Evolutionary conservation across 2,329 filamentous ascomycete species (phyloP).

Genomic region (Phyllosticta citribraziliensis): DNA sequence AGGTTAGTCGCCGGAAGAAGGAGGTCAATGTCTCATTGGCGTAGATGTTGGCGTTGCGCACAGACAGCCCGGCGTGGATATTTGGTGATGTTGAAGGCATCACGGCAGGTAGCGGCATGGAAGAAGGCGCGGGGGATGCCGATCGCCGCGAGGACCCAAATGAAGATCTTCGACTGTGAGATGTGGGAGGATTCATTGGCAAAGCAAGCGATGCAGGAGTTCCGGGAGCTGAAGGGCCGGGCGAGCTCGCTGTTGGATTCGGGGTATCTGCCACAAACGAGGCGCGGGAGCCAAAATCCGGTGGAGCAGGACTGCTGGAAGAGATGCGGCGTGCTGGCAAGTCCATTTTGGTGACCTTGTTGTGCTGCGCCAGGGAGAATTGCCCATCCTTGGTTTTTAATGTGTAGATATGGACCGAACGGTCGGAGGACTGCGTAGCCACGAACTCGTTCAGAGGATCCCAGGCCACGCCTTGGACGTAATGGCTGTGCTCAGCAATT

Average conservation of each 20-base stretch:
- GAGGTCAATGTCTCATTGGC: conserved; percentile 95
- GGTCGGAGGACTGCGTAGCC: conserved; percentile 94
- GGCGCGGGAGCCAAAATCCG: conserved; percentile 60
- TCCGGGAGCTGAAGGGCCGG: conserved; percentile 80
- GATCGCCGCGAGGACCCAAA: conserved; percentile 78
- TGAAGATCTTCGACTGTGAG: conserved; percentile 88
- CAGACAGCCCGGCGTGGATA: conserved; percentile 49
- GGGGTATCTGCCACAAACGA: conserved; percentile 51
- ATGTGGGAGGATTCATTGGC: conserved; percentile 94
- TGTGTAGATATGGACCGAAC: conserved; percentile 95
- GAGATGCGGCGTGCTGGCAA: conserved; percentile 84
- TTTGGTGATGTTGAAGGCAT: conserved; percentile 91
- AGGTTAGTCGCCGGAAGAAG: conserved; percentile 88
- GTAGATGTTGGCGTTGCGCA: conserved; percentile 83
- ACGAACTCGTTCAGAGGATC: conserved; percentile 97
- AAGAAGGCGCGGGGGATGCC: conserved; percentile 75
- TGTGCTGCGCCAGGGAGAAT: conserved; percentile 69
- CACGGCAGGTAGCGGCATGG: conserved; percentile 85
- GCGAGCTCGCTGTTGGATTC: conserved; percentile 60
- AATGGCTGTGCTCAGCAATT: conserved; percentile 95
- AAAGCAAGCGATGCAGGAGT: conserved; percentile 83
- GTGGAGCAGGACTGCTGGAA: conserved; percentile 83
- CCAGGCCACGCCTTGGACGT: conserved; percentile 97
- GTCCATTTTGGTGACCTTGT: conserved; percentile 84
- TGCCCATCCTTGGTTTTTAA: conserved; percentile 94